A percentile compares a stretch with the other conserved stretches of the same genome.
Evolutionary conservation across 2,329 filamentous ascomycete species (phyloP).

Genomic region (Mycosphaerelloides madeirae): DNA sequence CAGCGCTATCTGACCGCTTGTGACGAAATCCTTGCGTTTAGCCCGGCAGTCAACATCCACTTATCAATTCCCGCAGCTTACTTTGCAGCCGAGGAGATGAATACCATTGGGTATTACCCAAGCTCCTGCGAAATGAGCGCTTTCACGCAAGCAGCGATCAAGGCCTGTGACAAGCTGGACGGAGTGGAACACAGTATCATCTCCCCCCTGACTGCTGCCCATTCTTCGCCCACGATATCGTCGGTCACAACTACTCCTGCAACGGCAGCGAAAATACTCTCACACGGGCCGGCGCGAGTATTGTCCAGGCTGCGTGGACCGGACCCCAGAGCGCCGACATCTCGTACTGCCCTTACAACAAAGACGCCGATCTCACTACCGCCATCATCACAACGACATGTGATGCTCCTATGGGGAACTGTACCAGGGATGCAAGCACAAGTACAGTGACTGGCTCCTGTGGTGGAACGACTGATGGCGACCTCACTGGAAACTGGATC

Average conservation of each 20-base stretch:
- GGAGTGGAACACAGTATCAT: conserved; percentile 30
- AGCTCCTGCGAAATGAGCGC: conserved; percentile 28
- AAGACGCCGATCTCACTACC: not conserved
- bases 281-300: conserved; percentile 23
- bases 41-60: conserved; percentile 32
- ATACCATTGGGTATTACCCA: conserved; percentile 13
- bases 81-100: conserved; percentile 24
- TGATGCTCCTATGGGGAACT: not conserved
- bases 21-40: conserved; percentile 35
- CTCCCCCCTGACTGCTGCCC: conserved; percentile 13
- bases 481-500: not conserved
- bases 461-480: not conserved
- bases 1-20: conserved; percentile 32
- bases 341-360: conserved; percentile 25
- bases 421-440: not conserved
- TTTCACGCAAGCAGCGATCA: conserved; percentile 16
- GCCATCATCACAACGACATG: not conserved
- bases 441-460: too few species aligned
- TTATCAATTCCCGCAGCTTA: conserved; percentile 12
- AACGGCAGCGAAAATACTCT: conserved; percentile 17
- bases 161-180: conserved; percentile 27
- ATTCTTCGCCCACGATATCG: conserved; percentile 27
- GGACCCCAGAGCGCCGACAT: conserved; percentile 25
- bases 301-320: conserved; percentile 29
- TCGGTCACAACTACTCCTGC: conserved; percentile 35